Base-by-base conservation (phyloP, 2,329 filamentous ascomycete species). In the Aschersonia sp. region DNA sequence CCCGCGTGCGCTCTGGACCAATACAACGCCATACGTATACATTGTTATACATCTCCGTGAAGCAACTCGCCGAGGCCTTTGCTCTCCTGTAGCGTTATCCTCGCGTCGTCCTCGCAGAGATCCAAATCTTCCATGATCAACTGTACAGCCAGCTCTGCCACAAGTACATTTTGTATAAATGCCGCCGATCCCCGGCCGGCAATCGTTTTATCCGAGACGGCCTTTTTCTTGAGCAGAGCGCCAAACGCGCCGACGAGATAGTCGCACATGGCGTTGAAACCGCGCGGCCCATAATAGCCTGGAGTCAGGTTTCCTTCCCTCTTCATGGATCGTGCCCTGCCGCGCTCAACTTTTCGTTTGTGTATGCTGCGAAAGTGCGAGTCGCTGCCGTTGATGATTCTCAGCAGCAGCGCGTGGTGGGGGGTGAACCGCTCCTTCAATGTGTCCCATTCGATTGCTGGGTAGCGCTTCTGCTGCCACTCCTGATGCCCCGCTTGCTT, bases 231-330 rank as follows among this genome's bases (percentile, higher is more conserved):
- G 32, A 90, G 63, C 51, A 76, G 62, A 7, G 69, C 60, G 11
- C 75, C 76, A 59, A 86, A 81, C 44, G 70, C 69, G 4, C 65
- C 58, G 50, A 85, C 78, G 39, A 88, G 74, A 47, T 74, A 75
- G 56, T 86, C 81, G 43, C 79, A 84, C 74, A 95, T 86, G 46
- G 75, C 65, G 45, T 77, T 76, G 46, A 84, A 71, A 1, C 88
- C 88, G 22, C 81, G 76, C 3, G 81, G 75, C 2, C 88, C 88
- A 63, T 94, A 95, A 63, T 94, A 95, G 0, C 88, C 88, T 8
- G 85, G 84, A 4, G 76, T 80, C 32, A 83, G 70, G 48, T 69
- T 73, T 31, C 77, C 66, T 46, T 71, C 78, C 50, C 77, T 73
- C 46, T 77, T 68, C 48, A 85, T 66, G 30, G 75, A 82, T 46